These are phyloP conservation scores for Anisodus acutangulus DNA, from an alignment of 257 asterid genomes.

Conservation along the genomic window DNA sequence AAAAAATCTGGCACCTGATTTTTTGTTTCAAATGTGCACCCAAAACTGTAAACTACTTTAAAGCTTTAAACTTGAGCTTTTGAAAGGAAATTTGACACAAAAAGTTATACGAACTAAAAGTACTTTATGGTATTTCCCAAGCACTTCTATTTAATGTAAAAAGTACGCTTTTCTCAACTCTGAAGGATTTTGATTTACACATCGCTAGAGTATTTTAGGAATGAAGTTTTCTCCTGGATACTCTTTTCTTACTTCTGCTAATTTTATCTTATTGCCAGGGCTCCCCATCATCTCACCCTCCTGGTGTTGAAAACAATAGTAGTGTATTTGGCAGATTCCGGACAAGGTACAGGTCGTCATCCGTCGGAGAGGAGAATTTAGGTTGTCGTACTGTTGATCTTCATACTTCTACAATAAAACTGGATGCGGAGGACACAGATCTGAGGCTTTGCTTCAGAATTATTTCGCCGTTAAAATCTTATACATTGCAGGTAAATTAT, in stretches of 20 bases:
- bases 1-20: background rate
- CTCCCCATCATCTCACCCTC: conserved; percentile 59
- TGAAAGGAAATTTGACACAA: background rate
- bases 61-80: background rate
- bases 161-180: background rate
- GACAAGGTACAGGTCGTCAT: conserved; percentile 65
- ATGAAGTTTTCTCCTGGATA: background rate
- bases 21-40: background rate
- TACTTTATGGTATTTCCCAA: background rate
- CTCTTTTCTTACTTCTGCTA: background rate
- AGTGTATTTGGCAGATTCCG: conserved; percentile 92
- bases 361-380: conserved; percentile 67
- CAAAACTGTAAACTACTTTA: conserved; percentile 3
- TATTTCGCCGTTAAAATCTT: conserved; percentile 83
- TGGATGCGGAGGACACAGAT: conserved; percentile 94
- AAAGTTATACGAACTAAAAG: background rate
- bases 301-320: conserved; percentile 62
- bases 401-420: conserved; percentile 84
- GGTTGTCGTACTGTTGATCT: conserved; percentile 84
- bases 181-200: background rate
- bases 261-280: conserved; percentile 58
- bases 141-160: background rate
- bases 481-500: conserved; percentile 77
- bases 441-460: conserved; percentile 93
- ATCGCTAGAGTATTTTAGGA: background rate